These are phyloP conservation scores for Adansonia rubrostipa DNA, from an alignment of 441 rosid genomes.

Conservation along the genomic window DNA sequence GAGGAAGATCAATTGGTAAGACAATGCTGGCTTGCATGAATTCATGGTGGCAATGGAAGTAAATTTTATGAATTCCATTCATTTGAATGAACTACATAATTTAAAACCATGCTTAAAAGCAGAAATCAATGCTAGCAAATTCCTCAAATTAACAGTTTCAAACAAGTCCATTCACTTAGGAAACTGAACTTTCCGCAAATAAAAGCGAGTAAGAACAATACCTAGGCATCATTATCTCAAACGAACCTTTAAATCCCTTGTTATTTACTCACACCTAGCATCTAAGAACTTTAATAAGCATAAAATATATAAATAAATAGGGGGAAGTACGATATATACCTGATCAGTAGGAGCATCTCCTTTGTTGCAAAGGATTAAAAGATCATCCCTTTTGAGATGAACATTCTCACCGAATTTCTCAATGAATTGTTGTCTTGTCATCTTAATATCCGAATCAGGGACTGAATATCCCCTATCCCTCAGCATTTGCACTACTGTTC, in stretches of 20 bases:
- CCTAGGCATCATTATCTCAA: not conserved
- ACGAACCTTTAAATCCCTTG: not conserved
- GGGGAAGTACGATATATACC: slow-evolving; percentile 31
- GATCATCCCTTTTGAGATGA: slow-evolving; percentile 52
- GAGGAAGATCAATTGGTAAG: not conserved
- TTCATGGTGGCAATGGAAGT: not conserved
- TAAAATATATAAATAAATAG: not conserved
- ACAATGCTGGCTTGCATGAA: not conserved
- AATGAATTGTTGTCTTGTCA: slow-evolving; percentile 51
- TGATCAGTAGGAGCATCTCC: slow-evolving; percentile 49
- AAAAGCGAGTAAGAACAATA: not conserved
- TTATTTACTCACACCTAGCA: not conserved
- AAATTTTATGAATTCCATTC: not conserved
- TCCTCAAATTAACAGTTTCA: slow-evolving; percentile 1
- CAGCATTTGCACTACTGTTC: slow-evolving; percentile 59
- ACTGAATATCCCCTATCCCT: slow-evolving; percentile 57
- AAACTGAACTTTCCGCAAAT: not conserved
- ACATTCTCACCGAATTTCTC: slow-evolving; percentile 43
- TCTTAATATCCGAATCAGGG: slow-evolving; percentile 45
- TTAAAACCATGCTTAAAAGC: not conserved
- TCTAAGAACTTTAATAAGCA: not conserved
- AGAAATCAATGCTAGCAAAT: not conserved
- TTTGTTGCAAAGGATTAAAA: slow-evolving; percentile 37
- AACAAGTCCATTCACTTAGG: not conserved
- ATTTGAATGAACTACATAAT: not conserved